A percentile compares a stretch with the other conserved stretches of the same genome.
phyloP scores from a whole-genome alignment of 805 yeast species.

The Groenewaldozyma salmanticensis region DNA sequence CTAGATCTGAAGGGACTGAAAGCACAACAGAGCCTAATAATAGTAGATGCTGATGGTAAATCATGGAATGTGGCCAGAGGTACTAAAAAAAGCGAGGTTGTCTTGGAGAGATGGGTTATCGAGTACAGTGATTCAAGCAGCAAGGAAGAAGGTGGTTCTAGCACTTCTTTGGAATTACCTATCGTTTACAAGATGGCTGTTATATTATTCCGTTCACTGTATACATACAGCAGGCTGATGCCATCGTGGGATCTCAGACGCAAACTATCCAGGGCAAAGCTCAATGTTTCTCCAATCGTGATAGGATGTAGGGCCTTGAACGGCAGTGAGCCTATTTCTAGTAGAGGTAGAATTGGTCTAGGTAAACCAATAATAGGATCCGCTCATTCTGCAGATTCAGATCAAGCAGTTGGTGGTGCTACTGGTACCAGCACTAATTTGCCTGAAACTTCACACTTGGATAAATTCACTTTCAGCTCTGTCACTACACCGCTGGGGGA shows the following conservation, averaged over 20 bases:
- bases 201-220: conserved; percentile 62
- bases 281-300: conserved; percentile 31
- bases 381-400: not conserved
- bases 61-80: conserved; percentile 46
- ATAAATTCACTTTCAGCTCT: conserved; percentile 56
- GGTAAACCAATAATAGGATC: conserved; percentile 40
- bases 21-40: conserved; percentile 47
- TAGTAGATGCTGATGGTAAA: conserved; percentile 45
- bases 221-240: conserved; percentile 53
- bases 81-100: conserved; percentile 68
- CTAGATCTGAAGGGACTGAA: conserved; percentile 54
- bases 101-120: conserved; percentile 86
- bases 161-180: conserved; percentile 41
- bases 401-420: not conserved
- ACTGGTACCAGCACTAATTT: conserved; percentile 3
- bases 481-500: conserved; percentile 70
- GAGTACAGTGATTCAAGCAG: conserved; percentile 35
- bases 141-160: not conserved
- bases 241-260: conserved; percentile 60
- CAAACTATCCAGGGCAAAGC: conserved; percentile 32
- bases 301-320: conserved; percentile 55
- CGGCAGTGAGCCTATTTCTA: conserved; percentile 67
- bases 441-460: conserved; percentile 29
- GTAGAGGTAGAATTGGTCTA: conserved; percentile 78
- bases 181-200: conserved; percentile 65